Percentiles rank a stretch among this genome's conserved stretches.
phyloP scores from a whole-genome alignment of 176 grass and related monocot species.

The Carex littledalei region DNA sequence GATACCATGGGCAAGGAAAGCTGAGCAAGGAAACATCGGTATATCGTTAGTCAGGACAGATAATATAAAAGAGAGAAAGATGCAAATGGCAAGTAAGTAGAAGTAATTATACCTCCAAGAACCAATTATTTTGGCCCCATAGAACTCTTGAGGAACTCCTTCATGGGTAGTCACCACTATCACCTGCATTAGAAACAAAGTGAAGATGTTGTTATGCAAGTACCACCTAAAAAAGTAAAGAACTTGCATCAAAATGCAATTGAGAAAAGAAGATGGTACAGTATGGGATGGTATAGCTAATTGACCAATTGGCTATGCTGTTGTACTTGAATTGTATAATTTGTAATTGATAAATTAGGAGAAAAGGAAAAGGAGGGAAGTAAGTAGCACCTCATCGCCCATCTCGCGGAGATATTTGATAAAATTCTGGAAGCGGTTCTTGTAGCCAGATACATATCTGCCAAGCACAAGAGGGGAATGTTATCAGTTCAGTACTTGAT shows the following conservation, averaged over 20 bases:
- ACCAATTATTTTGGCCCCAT: conserved; percentile 85
- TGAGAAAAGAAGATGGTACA: neutral
- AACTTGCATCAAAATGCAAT: neutral
- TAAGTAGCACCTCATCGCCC: conserved; percentile 62
- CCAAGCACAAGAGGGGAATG: neutral
- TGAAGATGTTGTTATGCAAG: neutral
- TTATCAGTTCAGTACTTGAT: neutral
- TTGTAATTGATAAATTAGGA: neutral
- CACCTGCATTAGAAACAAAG: conserved; percentile 36
- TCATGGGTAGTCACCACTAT: conserved; percentile 92
- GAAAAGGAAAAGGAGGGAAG: neutral
- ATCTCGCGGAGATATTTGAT: conserved; percentile 87
- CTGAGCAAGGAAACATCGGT: conserved; percentile 21
- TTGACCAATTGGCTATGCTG: neutral
- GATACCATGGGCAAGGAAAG: conserved; percentile 90
- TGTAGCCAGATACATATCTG: conserved; percentile 88
- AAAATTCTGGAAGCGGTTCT: conserved; percentile 99
- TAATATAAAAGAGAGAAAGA: neutral
- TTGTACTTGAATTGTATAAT: neutral
- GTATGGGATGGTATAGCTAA: neutral
- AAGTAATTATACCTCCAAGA: conserved; percentile 70
- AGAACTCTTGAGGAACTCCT: conserved; percentile 77
- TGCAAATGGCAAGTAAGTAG: neutral
- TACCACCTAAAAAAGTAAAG: neutral
- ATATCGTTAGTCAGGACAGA: neutral